Percentiles rank a stretch among this genome's conserved stretches.
phyloP scores from a whole-genome alignment of 352 stramenopile species.

The Phytopythium delawarense region DNA sequence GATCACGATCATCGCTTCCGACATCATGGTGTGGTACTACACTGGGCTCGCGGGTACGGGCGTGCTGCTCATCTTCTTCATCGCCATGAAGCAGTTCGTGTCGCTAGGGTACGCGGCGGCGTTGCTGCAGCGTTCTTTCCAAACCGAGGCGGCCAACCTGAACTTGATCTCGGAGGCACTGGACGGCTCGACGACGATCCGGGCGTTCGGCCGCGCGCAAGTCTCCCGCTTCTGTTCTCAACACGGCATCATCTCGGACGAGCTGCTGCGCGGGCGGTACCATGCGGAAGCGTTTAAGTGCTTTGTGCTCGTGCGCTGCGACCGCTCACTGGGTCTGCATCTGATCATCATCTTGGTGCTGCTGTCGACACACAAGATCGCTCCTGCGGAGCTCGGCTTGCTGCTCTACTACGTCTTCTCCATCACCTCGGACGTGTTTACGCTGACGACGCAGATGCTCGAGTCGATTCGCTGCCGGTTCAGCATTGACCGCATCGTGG shows the following conservation, averaged over 20 bases:
- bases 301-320: conserved; percentile 32
- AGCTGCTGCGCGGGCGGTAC: conserved; percentile 23
- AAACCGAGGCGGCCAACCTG: conserved; percentile 29
- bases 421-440: conserved; percentile 38
- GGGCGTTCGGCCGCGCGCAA: conserved; percentile 30
- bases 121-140: conserved; percentile 31
- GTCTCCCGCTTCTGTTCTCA: conserved; percentile 21
- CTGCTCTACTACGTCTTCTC: conserved; percentile 45
- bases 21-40: conserved; percentile 34
- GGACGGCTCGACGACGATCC: conserved; percentile 27
- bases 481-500: conserved; percentile 41
- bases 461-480: conserved; percentile 21
- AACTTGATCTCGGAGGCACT: conserved; percentile 43
- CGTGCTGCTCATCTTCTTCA: conserved; percentile 31
- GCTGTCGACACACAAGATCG: conserved; percentile 28
- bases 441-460: conserved; percentile 23
- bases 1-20: conserved; percentile 20
- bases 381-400: conserved; percentile 27
- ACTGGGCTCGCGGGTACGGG: conserved; percentile 21
- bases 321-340: conserved; percentile 31
- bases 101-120: conserved; percentile 23
- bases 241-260: conserved; percentile 31
- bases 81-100: conserved; percentile 31
- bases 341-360: conserved; percentile 32
- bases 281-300: conserved; percentile 22